Conservation (phyloP, 1,139 yeast genomes). For the Zygosaccharomyces sapae region DNA sequence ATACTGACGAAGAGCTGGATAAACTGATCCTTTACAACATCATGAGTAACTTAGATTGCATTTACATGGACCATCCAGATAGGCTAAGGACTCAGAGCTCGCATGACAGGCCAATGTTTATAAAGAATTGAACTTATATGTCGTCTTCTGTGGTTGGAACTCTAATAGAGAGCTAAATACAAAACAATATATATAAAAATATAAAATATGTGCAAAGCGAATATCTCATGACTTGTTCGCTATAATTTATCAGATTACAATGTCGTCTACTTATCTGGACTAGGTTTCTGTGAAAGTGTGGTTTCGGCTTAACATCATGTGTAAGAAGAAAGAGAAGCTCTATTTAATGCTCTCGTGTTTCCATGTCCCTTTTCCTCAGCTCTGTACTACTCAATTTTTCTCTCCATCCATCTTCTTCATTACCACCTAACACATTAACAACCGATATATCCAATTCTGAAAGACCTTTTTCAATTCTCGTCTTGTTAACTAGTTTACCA, state of each 20-base stretch:
- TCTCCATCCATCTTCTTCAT: slow-evolving; percentile 52
- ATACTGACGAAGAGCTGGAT: slow-evolving; percentile 35
- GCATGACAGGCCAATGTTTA: slow-evolving; percentile 37
- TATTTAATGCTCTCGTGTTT: neutral
- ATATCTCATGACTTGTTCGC: neutral
- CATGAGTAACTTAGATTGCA: slow-evolving; percentile 46
- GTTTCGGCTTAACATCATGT: too few relatives aligned
- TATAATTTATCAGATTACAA: too few relatives aligned
- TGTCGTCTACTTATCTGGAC: too few relatives aligned
- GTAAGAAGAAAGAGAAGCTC: neutral
- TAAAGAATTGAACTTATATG: slow-evolving; percentile 23
- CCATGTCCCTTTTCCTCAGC: slow-evolving; percentile 27
- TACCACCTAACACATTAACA: slow-evolving; percentile 68
- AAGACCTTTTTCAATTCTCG: slow-evolving; percentile 56
- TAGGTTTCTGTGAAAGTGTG: too few relatives aligned
- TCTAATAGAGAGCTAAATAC: neutral
- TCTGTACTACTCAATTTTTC: slow-evolving; percentile 83
- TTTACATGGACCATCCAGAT: slow-evolving; percentile 87
- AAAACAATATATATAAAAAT: neutral
- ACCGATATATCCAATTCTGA: slow-evolving; percentile 50
- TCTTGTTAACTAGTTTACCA: slow-evolving; percentile 64
- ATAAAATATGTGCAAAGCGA: neutral
- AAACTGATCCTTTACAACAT: slow-evolving; percentile 53
- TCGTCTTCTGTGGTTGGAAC: neutral
- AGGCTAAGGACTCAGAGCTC: slow-evolving; percentile 42